Evolutionary conservation across 441 rosid genomes (phyloP), one percentile per base, ranked within the genome.

Genomic region (Mallotus japonicus): DNA sequence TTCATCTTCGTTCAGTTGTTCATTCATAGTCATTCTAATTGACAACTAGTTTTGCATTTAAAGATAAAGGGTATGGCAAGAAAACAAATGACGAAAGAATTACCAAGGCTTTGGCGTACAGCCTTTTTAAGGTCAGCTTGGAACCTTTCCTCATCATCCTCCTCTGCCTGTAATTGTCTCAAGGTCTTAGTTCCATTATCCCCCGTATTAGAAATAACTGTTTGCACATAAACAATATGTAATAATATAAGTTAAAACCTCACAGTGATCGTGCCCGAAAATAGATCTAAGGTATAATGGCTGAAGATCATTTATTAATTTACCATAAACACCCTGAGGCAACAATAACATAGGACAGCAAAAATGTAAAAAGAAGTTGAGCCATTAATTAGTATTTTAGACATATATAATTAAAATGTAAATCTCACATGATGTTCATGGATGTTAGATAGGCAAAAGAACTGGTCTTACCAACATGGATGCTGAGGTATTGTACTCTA

Each of bases 101-200:
- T 89, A 95, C 99, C 99, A 71, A 95, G 96, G 83, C 98, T 92
- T 85, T 95, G 98, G 66, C 86, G 89, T 62, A 91, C 89, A 60
- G 98, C 98, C 76, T 80, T 84, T 81, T 86, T 76, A 59, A 91
- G 89, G 84, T 95, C 99, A 78, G 98, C 95, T 82, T 95, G 99
- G 82, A 91, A 95, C 76, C 93, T 88, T 83, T 92, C 95, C 84
- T 95, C 99, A 51, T 91, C 93, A 50, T 91, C 96, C 81, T 92
- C 96, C 84, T 92, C 95, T 51, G 84, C 89, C 75, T 88, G 91
- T 72, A 91, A 82, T 73, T 90, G 92, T 75, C 95, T 88, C 80
- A 85, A 79, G 69, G 97, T 89, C 85, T 85, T 95, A 65, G 86
- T 80, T 82, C 80, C 87, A 59, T 67, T 65, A 65, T 89, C 93